Evolutionary conservation across 2,329 filamentous ascomycete species (phyloP), one percentile per base, ranked within the genome.

Genomic region (Phyllosticta citriasiana): DNA sequence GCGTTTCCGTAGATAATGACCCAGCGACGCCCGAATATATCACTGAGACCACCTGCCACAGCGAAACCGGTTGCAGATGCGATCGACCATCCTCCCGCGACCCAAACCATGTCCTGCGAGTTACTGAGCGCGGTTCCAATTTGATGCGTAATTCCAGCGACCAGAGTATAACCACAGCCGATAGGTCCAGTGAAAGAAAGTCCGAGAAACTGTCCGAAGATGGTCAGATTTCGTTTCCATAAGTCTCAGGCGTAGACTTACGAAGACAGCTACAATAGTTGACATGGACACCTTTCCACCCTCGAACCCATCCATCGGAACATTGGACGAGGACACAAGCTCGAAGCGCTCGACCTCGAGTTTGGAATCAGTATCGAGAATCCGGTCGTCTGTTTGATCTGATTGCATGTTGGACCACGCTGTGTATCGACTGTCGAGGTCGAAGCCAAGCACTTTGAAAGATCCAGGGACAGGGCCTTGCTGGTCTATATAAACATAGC

Each of bases 1-100:
- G 66, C 53, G 14, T 68, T 68, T 1, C 69, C 70, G 52, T 67
- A 67, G 30, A 72, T 67, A 57, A 72, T 71, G 57, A 73, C 71
- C 62, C 54, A 63, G 22, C 71, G 60, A 27, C 70, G 59, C 9
- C 71, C 72, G 47, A 74, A 72, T 14, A 74, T 71, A 55, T 74
- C 72, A 16, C 66, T 68, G 8, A 73, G 60, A n/a, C 67, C 64
- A 6, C 72, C 71, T 19, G 72, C 70, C 52, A 73, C 64, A 3
- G 68, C 63, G 62, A 72, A 73, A 25, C 68, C 67, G 8, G 72
- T 66, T 3, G 71, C 70, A 1, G 66, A 67, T 19, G 68, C 67
- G 24, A 65, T 65, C 2, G 69, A 63, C 64, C 71, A 71, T 26
- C 66, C 67, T 53, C 67, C 66, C 1, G 67, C 66, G 9, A 69